Conservation (phyloP, 257 asterid genomes). For the Gentiana dahurica region DNA sequence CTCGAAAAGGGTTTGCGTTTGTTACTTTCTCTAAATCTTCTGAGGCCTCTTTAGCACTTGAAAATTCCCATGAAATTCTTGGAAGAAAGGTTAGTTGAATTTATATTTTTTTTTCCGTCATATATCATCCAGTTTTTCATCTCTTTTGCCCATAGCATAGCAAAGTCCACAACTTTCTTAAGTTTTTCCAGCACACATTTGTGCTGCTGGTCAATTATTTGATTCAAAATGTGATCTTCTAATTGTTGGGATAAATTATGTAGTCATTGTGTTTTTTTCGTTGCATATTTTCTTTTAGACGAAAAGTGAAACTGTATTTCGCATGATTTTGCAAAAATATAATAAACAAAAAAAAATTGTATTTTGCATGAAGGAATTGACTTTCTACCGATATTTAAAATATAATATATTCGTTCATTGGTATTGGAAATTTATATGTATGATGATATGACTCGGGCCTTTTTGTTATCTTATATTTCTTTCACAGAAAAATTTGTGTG, state of each 20-base stretch:
- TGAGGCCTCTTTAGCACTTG: conserved; percentile 61
- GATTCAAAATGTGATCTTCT: not conserved
- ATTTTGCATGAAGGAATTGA: too few species aligned
- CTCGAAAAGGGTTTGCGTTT: conserved; percentile 82
- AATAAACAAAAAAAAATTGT: too few species aligned
- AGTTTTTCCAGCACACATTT: too few species aligned
- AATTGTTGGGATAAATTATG: too few species aligned
- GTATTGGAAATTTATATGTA: not conserved
- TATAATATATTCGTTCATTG: too few species aligned
- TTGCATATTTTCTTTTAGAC: not conserved
- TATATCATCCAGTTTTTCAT: not conserved
- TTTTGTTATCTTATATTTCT: not conserved
- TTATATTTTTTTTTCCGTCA: not conserved
- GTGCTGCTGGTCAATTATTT: too few species aligned
- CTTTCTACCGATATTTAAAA: too few species aligned
- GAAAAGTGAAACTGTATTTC: not conserved
- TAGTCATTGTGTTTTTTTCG: not conserved
- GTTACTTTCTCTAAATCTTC: conserved; percentile 63
- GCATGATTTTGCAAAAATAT: not conserved
- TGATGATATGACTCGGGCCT: not conserved
- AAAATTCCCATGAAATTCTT: conserved; percentile 59
- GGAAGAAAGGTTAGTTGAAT: conserved; percentile 47
- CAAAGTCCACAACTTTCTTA: too few species aligned
- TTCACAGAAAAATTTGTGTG: not conserved
- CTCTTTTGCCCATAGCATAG: conserved; percentile 4